A percentile compares a stretch with the other conserved stretches of the same genome.
Evolutionary conservation across 1,284 basidiomycete species (phyloP).

Genomic region (Malassezia yamatoensis): DNA sequence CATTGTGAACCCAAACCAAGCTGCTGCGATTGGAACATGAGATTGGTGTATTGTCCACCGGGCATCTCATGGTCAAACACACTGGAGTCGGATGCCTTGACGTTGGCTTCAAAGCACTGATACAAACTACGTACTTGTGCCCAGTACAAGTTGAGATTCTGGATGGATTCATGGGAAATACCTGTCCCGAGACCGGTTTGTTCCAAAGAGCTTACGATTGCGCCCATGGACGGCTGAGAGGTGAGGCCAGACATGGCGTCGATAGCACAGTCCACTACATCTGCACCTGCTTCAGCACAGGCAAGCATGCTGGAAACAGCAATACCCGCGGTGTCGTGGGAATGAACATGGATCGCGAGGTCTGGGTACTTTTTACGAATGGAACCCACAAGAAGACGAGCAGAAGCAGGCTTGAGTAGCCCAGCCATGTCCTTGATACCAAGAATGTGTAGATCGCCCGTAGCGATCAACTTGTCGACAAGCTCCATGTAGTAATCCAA

Average conservation of each 20-base stretch:
- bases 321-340: constrained; percentile 98
- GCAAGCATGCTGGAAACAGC: constrained; percentile 93
- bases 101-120: constrained; percentile 95
- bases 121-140: constrained; percentile 92
- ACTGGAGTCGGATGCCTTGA: constrained; percentile 71
- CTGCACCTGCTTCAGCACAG: constrained; percentile 86
- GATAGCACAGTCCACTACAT: constrained; percentile 95
- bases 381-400: constrained; percentile 80
- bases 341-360: constrained; percentile 97
- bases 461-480: constrained; percentile 79
- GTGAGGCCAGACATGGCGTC: constrained; percentile 93
- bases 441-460: constrained; percentile 84
- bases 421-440: constrained; percentile 99
- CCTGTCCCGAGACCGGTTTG: constrained; percentile 90
- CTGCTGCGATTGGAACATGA: constrained; percentile 90
- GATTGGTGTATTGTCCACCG: constrained; percentile 60
- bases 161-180: constrained; percentile 93
- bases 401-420: constrained; percentile 86
- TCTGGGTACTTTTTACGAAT: constrained; percentile 94
- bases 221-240: constrained; percentile 98
- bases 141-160: constrained; percentile 97
- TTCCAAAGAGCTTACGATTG: constrained; percentile 83
- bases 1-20: constrained; percentile 94
- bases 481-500: constrained; percentile 96
- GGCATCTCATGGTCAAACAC: constrained; percentile 99